Evolutionary conservation across 2,329 filamentous ascomycete species (phyloP), one percentile per base, ranked within the genome.

Genomic region (Beauveria caledonica): DNA sequence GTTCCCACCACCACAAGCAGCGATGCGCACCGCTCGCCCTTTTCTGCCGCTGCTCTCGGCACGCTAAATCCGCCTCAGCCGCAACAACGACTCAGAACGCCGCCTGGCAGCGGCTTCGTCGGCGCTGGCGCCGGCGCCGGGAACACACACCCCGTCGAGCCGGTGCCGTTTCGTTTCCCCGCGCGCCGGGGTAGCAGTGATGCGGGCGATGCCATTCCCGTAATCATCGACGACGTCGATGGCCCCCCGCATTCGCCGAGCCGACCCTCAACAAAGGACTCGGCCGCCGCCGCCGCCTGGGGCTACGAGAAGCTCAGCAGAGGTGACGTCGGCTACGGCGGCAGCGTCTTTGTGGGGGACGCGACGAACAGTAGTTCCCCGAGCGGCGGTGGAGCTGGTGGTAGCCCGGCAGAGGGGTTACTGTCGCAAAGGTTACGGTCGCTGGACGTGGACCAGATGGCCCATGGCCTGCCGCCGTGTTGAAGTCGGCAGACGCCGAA

Each of bases 231-330:
- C 5, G 58, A 60, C 29, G 49, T 53, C 4, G 42, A 46, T 5
- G 58, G 58, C 2, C 49, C 58, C 3, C 58, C 58, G 10, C 58
- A 29, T 21, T 60, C 58, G 1, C 49, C 58, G 23, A 60, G 68
- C 62, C 68, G 71, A 23, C 73, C 73, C 33, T 74, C 70, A 4
- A 74, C 70, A 27, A 73, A 71, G 50, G 74, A 74, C 60, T 71
- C 72, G 52, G 66, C 65, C 46, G 64, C 60, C 13, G 9, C 61
- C 71, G 60, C 33, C 11, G 33, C 33, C 11, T 73, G 52, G 46
- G 70, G 68, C 52, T 90, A 92, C 68, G 82, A 83, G 68, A 92
- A 92, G 69, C 80, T 90, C 21, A 85, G 70, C 66, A 88, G 81
- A 68, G 85, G 85, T 6, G 86, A 90, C 62, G 71, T 77, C 21